These are phyloP conservation scores for Colletotrichum falcatum DNA, from an alignment of 2,329 filamentous ascomycete species.

Conservation along the genomic window DNA sequence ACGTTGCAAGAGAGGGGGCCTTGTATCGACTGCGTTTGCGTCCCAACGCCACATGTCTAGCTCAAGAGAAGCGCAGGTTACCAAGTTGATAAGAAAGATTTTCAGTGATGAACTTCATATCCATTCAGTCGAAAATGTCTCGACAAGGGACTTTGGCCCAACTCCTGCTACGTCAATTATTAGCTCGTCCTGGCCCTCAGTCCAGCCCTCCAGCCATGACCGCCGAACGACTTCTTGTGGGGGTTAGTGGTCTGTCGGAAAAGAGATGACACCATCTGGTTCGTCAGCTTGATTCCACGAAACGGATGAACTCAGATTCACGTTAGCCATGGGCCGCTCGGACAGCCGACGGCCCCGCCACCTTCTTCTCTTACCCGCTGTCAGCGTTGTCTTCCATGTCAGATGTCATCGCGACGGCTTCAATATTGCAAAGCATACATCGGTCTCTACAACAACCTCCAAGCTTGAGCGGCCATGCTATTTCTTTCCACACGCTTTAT, in stretches of 20 bases:
- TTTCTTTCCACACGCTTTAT: background rate
- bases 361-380: background rate
- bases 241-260: constrained; percentile 9
- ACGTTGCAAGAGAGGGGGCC: background rate
- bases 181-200: background rate
- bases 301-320: constrained; percentile 16
- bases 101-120: background rate
- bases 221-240: constrained; percentile 13
- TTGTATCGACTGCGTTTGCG: background rate
- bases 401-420: constrained; percentile 7
- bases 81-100: background rate
- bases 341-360: constrained; percentile 7
- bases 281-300: background rate
- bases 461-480: background rate
- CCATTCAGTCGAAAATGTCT: background rate
- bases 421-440: background rate
- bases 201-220: background rate
- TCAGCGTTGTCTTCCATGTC: background rate
- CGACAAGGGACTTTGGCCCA: background rate
- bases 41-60: constrained; percentile 4
- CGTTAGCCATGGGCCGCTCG: constrained; percentile 13
- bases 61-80: background rate
- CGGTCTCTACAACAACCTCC: background rate
- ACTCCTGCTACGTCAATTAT: background rate
- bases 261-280: constrained; percentile 5